These are phyloP conservation scores for Rhizomucor miehei DNA, from an alignment of 371 early-diverging fungal species.

Conservation along the genomic window DNA sequence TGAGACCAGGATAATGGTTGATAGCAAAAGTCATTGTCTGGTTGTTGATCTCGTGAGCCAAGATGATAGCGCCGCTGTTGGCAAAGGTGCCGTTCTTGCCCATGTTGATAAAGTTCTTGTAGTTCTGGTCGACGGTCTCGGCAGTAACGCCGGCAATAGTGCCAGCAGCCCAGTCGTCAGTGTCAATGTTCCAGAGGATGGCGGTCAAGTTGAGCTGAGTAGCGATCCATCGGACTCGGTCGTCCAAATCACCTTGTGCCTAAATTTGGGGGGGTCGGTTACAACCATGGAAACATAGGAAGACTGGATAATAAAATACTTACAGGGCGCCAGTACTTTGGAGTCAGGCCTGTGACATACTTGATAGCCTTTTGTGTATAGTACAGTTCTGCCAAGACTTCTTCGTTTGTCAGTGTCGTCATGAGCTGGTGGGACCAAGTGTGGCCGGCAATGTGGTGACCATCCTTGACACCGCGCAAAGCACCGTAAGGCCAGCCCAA, in stretches of 20 bases:
- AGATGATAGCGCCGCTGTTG: constrained; percentile 34
- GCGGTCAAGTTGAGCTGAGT: constrained; percentile 45
- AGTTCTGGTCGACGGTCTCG: constrained; percentile 24
- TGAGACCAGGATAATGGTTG: constrained; percentile 36
- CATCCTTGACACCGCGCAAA: constrained; percentile 50
- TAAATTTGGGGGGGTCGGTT: constrained; percentile 3
- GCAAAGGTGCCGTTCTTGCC: constrained; percentile 47
- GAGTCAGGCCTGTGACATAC: constrained; percentile 50
- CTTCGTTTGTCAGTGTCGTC: constrained; percentile 50
- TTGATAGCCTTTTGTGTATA: constrained; percentile 52
- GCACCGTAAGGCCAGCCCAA: constrained; percentile 49
- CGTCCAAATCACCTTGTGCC: constrained; percentile 53
- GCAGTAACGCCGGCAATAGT: constrained; percentile 19
- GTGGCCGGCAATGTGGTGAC: constrained; percentile 50
- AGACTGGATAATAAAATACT: constrained; percentile 7
- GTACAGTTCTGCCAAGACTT: constrained; percentile 59
- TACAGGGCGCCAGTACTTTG: constrained; percentile 56
- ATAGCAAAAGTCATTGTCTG: constrained; percentile 40
- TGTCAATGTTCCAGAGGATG: constrained; percentile 48
- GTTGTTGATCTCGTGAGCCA: constrained; percentile 52
- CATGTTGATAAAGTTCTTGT: constrained; percentile 33
- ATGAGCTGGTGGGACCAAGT: constrained; percentile 59
- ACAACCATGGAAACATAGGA: too few relatives aligned
- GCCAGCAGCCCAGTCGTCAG: constrained; percentile 45
- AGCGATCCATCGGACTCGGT: constrained; percentile 54